Evolutionary conservation across 352 stramenopile species (phyloP), one percentile per base, ranked within the genome.

Genomic region (Globisporangium spinosum): DNA sequence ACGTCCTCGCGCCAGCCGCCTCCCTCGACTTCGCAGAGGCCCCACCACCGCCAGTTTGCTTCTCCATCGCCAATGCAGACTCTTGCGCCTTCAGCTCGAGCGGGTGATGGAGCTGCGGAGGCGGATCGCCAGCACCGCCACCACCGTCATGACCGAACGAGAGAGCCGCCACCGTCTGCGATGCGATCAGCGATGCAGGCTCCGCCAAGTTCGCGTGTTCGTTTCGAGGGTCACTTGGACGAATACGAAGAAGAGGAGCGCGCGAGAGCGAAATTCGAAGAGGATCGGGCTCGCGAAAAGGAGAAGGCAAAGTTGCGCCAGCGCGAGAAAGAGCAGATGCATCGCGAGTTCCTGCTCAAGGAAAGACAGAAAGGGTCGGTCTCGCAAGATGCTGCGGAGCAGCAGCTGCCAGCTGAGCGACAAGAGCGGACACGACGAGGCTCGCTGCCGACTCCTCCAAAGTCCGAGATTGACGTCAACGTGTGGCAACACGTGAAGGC

Each of bases 121-220:
- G 55, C 49, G 12, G 43, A 70, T 49, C 66, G 63, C 49, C 67
- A 60, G 22, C 60, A 61, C 53, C 53, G 53, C 8, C 72, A 75
- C 7, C 61, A 67, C 25, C 64, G 22, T 25, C 38, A 68, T 68
- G 55, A 70, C 64, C 29, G 68, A 67, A 40, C 56, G 60, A 3
- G 55, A 70, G 65, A 72, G 65, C 60, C 73, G 12, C 77, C 79
- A 0, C 72, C 67, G 23, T 87, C 79, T n/a, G 73, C 75, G 4
- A 67, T 62, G 71, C 67, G 40, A 29, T 74, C 38, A 9, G 61
- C 74, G 0, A 70, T 79, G 3, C 65, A 76, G 13, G 64, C 77
- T 54, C 85, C 83, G 10, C 79, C 80, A 0, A 81, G 70, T 59
- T 78, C 72, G 15, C 75, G 75, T 40, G 77, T 87, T 25, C 78